Evolutionary conservation across 192 early-diverging fungal genomes (phyloP), one percentile per base, ranked within the genome.

Genomic region (Gamsiella multidivaricata): DNA sequence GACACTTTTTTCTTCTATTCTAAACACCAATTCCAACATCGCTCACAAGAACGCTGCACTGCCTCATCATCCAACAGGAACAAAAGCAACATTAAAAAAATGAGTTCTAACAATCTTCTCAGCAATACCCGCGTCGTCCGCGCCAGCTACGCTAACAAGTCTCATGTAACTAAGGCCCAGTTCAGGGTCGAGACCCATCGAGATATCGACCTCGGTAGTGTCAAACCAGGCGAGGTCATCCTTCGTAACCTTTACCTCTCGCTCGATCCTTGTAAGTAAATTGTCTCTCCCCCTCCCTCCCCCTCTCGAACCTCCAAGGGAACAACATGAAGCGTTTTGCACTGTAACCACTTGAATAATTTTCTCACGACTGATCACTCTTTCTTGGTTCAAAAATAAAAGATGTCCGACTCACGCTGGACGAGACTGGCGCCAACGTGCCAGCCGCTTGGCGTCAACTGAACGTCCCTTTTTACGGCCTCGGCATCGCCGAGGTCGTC

Each of bases 241-340:
- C 63, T 94, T 5, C 89, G 92, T 41, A 85, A 84, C 31, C 82
- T 88, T 18, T 90, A 84, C 57, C 80, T 94, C 20, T 93, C 91
- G 15, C 74, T 94, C 15, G 92, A 94, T 80, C 93, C 91, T 11
- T 94, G 58, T 70, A 66, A 53, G 65, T 41, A 41, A 23, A 39
- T 12, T 41, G 0, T 23, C 26, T 39, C 5, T 61, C 9, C 20
- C 37, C 33, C 28, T 37, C 17, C 12, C 29, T 62, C 20, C 3
- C 22, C 20, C 34, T 11, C 17, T 34, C n/a, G n/a, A n/a, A n/a
- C n/a, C n/a, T n/a, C n/a, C n/a, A n/a, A n/a, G n/a, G n/a, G n/a
- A n/a, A n/a, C n/a, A n/a, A n/a, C n/a, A n/a, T n/a, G n/a, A n/a
- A n/a, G n/a, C n/a, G n/a, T n/a, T n/a, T n/a, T n/a, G n/a, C n/a